A percentile compares a stretch with the other conserved stretches of the same genome.
Evolutionary conservation across 139 green algal genomes (phyloP).

Genomic region (Chlorella sp.): DNA sequence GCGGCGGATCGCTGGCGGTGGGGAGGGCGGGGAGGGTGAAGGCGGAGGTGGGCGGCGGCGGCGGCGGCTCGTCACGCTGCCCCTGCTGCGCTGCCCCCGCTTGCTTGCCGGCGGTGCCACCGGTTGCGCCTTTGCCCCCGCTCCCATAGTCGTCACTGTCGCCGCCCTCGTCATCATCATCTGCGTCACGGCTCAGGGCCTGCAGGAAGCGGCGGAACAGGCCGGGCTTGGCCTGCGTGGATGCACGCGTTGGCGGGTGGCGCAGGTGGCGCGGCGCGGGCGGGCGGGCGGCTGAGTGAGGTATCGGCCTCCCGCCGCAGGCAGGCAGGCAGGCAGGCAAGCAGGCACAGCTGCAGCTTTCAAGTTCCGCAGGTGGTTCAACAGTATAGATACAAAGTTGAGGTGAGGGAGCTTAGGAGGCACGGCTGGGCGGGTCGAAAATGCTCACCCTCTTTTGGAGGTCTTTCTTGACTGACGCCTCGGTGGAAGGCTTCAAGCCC

Average conservation of each 20-base stretch:
- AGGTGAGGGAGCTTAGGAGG: no score
- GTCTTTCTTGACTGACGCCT: slow-evolving; percentile 13
- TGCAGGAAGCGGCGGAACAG: slow-evolving; percentile 19
- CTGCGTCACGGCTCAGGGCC: neutral
- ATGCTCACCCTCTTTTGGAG: slow-evolving; percentile 3
- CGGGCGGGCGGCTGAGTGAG: neutral
- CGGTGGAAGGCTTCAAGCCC: slow-evolving; percentile 15
- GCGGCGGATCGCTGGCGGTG: neutral
- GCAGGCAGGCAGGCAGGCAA: no score
- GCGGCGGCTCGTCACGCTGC: neutral
- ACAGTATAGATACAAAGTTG: neutral
- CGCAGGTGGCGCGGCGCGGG: neutral
- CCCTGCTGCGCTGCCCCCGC: neutral
- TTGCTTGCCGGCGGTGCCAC: neutral
- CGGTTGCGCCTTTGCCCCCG: neutral
- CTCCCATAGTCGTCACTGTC: neutral
- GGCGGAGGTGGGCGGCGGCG: neutral
- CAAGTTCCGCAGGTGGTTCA: no score
- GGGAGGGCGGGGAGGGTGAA: neutral
- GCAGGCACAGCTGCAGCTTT: no score
- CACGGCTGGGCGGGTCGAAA: neutral
- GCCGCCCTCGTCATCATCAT: neutral
- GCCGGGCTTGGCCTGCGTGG: slow-evolving; percentile 2
- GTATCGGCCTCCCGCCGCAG: no score
- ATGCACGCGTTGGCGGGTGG: neutral